Evolutionary conservation across 495 filamentous ascomycete species (phyloP), one percentile per base, ranked within the genome.

Genomic region (Choiromyces venosus): DNA sequence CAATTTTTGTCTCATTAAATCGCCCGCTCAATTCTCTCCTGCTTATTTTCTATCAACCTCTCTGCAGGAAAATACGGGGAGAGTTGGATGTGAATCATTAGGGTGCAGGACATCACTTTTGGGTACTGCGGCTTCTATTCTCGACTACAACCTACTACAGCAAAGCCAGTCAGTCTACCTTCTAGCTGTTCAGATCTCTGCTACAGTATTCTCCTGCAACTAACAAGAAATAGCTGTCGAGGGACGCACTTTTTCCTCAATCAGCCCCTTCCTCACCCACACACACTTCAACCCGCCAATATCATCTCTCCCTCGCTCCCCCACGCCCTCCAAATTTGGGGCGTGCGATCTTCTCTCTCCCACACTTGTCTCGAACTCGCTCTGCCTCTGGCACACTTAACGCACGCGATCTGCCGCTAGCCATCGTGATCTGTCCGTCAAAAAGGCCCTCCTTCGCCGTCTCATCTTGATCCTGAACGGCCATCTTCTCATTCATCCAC

Each of bases 321-420:
- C 40, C 73, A 40, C 65, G 42, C 64, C 52, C 66, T 33, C 37
- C 18, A 25, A 14, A 29, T 61, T 61, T 61, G n/a, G 52, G 52
- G 52, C 52, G 52, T 61, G 52, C n/a, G 52, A 61, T 61, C 52
- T 29, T 61, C 52, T 25, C 44, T 29, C 52, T 29, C 25, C 52
- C 52, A 39, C 36, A 44, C 35, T 12, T 64, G 29, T 39, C 70
- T 72, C 38, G 65, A 40, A 66, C 14, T 36, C 40, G n/a, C 46
- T 37, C 73, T 76, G 25, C 71, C 61, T 68, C 73, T 69, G 68
- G 29, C 72, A 38, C 67, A 37, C 25, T 29, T 56, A n/a, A 35
- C 69, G 46, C 74, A 77, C 73, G 69, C 75, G 75, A 76, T 77
- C 73, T 65, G 65, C 75, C 37, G 42, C 35, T 56, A 37, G 73